These are phyloP conservation scores for Flaveria ramosissima DNA, from an alignment of 129 eudicot genomes.

Conservation along the genomic window DNA sequence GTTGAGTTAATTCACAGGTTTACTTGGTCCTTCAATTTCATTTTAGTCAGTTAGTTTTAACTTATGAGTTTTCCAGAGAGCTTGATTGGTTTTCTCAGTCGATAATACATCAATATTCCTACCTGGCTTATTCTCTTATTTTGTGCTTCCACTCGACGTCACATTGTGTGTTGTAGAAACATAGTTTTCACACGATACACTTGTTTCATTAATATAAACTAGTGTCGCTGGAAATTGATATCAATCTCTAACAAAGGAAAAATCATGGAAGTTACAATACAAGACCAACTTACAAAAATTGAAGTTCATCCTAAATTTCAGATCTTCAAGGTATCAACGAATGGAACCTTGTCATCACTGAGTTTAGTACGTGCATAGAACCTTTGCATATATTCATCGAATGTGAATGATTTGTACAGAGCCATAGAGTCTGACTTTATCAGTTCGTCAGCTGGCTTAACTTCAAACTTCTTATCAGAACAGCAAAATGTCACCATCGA, in stretches of 20 bases:
- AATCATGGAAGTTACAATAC: background rate
- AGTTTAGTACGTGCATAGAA: conserved; percentile 34
- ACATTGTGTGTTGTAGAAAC: background rate
- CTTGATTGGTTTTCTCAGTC: background rate
- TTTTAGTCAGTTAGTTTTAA: too few relatives aligned
- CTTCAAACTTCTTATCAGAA: conserved; percentile 24
- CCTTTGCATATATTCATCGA: conserved; percentile 29
- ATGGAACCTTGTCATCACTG: conserved; percentile 35
- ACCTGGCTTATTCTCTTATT: background rate
- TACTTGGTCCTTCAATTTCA: too few relatives aligned
- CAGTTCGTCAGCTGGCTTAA: conserved; percentile 36
- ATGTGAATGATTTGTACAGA: conserved; percentile 34
- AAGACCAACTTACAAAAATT: conserved; percentile 25
- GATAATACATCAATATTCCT: background rate
- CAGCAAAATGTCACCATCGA: conserved; percentile 44
- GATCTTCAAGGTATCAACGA: conserved; percentile 41
- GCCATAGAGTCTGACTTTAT: conserved; percentile 18
- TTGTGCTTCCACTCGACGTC: background rate
- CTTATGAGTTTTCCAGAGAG: too few relatives aligned
- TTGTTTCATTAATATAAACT: background rate
- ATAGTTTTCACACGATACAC: background rate
- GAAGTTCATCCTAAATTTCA: conserved; percentile 5
- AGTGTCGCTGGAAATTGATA: conserved; percentile 2
- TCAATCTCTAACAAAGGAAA: background rate
- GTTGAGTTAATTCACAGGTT: too few relatives aligned